Percentiles rank a stretch among this genome's conserved stretches.
Conservation (phyloP, 2,329 filamentous ascomycete species). For the Ustilaginoidea virens region DNA sequence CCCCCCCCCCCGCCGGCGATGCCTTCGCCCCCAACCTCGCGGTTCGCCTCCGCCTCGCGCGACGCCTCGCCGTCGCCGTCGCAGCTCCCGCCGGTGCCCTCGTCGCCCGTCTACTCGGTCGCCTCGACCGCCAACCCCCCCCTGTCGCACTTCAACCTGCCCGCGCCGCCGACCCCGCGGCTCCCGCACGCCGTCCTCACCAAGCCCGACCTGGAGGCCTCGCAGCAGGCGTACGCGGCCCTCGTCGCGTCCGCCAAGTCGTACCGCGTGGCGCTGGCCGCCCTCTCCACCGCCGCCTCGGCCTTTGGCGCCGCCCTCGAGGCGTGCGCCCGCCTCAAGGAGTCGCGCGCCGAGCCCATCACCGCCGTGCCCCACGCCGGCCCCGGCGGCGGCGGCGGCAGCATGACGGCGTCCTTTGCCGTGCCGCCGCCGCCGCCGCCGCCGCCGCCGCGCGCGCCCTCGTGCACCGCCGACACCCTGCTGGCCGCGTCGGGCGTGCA, state of each 20-base stretch:
- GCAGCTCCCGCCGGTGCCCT: constrained; percentile 43
- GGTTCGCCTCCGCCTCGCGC: constrained; percentile 26
- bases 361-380: constrained; percentile 17
- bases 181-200: constrained; percentile 44
- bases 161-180: constrained; percentile 43
- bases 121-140: constrained; percentile 47
- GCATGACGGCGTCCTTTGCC: constrained; percentile 32
- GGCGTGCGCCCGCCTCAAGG: constrained; percentile 51
- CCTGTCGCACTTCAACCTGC: constrained; percentile 41
- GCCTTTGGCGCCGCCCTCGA: constrained; percentile 50
- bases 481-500: constrained; percentile 49
- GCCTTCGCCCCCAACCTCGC: constrained; percentile 17
- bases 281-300: constrained; percentile 45
- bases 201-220: constrained; percentile 46
- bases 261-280: constrained; percentile 46
- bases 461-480: constrained; percentile 47
- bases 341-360: constrained; percentile 45
- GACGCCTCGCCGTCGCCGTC: constrained; percentile 35
- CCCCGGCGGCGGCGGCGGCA: constrained; percentile 18
- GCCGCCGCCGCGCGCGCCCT: constrained; percentile 40
- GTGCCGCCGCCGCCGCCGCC: constrained; percentile 30
- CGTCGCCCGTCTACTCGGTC: constrained; percentile 48
- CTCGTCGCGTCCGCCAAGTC: constrained; percentile 46
- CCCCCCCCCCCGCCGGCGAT: constrained; percentile 12
- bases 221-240: constrained; percentile 46